Conservation (phyloP, 2,329 filamentous ascomycete species). For the Colletotrichum nymphaeae region DNA sequence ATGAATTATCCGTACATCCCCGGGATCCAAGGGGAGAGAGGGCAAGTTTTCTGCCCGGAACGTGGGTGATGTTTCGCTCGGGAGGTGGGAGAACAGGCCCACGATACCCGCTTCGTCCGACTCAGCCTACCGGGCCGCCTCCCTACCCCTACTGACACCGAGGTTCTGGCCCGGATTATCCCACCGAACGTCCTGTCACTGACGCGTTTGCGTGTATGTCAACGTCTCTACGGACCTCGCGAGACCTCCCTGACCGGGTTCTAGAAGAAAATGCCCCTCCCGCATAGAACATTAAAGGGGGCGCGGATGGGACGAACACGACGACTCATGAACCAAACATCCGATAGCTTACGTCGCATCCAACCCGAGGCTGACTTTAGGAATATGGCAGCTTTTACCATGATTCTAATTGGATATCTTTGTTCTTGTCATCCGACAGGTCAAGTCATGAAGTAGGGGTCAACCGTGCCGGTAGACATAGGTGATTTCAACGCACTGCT, state of each 20-base stretch:
- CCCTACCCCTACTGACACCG: not conserved
- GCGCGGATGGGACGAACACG: not conserved
- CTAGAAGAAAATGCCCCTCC: not conserved
- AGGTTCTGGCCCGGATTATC: not conserved
- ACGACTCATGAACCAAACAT: not conserved
- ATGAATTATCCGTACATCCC: not conserved
- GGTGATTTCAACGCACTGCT: not conserved
- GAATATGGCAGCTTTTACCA: not conserved
- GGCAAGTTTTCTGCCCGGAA: not conserved
- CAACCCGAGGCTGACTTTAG: not conserved
- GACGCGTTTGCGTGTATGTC: not conserved
- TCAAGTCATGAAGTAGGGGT: not conserved
- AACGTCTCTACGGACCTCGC: not conserved
- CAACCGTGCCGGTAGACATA: not conserved
- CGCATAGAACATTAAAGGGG: not conserved
- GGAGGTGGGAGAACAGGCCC: not conserved
- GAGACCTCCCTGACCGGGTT: not conserved
- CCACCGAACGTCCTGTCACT: not conserved
- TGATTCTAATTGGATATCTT: not conserved
- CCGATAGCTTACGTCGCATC: not conserved
- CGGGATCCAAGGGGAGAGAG: not conserved
- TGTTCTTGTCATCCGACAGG: not conserved
- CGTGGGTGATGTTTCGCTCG: not conserved
- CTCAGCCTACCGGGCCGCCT: not conserved
- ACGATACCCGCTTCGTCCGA: not conserved